Evolutionary conservation across 345 rosid species (phyloP).

Genomic region (Psidium friedrichsthalianum): DNA sequence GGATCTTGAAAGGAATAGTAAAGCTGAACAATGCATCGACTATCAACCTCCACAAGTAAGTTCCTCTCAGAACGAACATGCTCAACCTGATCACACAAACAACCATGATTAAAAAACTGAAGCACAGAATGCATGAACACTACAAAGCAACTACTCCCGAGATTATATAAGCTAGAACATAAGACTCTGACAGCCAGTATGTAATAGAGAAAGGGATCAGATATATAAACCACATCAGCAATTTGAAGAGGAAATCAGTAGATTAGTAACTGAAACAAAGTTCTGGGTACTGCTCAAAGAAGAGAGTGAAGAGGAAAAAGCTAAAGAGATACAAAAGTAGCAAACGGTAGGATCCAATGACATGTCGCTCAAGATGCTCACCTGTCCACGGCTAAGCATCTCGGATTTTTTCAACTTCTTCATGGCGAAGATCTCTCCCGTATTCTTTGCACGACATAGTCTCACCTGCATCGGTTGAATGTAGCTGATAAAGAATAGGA

Average conservation of each 20-base stretch:
- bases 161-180: neutral
- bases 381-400: slow-evolving; percentile 99
- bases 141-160: neutral
- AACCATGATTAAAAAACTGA: neutral
- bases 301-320: neutral
- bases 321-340: neutral
- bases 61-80: slow-evolving; percentile 98
- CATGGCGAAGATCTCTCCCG: slow-evolving; percentile 89
- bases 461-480: slow-evolving; percentile 48
- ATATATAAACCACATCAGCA: neutral
- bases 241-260: neutral
- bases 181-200: neutral
- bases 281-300: neutral
- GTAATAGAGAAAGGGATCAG: neutral
- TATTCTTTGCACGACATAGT: slow-evolving; percentile 73
- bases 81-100: slow-evolving; percentile 55
- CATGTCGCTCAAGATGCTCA: neutral
- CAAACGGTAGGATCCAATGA: neutral
- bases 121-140: neutral
- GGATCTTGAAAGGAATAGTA: slow-evolving; percentile 98
- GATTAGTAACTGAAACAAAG: neutral
- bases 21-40: slow-evolving; percentile 85
- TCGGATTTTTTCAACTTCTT: slow-evolving; percentile 94
- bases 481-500: neutral
- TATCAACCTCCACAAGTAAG: slow-evolving; percentile 95